phyloP scores from a whole-genome alignment of 2,329 filamentous ascomycete species.

The Fusarium metavorans region DNA sequence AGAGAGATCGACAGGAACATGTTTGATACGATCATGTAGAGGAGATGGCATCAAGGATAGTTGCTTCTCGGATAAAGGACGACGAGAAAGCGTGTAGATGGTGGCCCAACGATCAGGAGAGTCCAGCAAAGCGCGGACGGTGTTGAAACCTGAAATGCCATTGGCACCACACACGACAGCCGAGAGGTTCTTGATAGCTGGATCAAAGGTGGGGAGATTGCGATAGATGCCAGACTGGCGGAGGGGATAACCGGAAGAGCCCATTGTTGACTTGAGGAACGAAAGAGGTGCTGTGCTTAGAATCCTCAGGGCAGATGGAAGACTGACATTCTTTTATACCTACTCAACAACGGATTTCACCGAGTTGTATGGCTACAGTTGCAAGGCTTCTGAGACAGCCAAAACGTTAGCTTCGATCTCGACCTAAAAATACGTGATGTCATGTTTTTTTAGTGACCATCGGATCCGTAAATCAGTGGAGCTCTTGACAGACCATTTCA shows the following conservation, averaged over 20 bases:
- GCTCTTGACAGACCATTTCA: neutral
- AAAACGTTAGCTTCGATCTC: neutral
- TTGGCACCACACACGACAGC: constrained; percentile 2
- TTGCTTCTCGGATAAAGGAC: neutral
- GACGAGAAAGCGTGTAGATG: neutral
- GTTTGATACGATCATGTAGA: neutral
- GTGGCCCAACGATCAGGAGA: neutral
- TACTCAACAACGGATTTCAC: neutral
- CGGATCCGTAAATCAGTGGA: neutral
- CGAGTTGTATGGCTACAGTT: neutral
- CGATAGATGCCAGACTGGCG: constrained; percentile 4
- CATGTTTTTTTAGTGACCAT: neutral
- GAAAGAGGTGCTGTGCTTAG: neutral
- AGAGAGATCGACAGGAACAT: neutral
- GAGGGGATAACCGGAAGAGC: neutral
- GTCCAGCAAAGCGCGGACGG: neutral
- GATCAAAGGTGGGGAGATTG: constrained; percentile 6
- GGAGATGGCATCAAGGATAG: neutral
- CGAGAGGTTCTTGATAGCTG: neutral
- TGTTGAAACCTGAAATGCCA: constrained; percentile 1
- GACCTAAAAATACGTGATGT: neutral
- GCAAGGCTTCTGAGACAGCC: neutral
- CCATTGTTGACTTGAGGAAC: neutral
- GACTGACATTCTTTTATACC: neutral
- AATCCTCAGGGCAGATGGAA: neutral